Evolutionary conservation across 371 early-diverging fungal species (phyloP).

Genomic region (Mortierella sp.): DNA sequence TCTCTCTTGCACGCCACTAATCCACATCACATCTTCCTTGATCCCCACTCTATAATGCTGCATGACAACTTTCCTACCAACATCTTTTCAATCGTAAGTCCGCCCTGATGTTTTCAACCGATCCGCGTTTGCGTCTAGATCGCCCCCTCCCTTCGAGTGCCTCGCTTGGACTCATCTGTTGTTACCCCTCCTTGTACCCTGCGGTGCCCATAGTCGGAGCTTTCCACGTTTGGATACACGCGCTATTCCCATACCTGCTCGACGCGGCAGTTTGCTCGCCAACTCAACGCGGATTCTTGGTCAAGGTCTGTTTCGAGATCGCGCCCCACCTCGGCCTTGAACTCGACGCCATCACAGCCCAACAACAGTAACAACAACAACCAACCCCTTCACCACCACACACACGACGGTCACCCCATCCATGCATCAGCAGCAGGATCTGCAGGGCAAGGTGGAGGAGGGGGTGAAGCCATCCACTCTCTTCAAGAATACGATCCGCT

Average conservation of each 20-base stretch:
- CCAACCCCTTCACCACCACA: too few species aligned
- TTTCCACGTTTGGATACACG: conserved; percentile 50
- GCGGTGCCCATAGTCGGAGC: conserved; percentile 40
- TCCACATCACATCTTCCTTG: background rate
- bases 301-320: conserved; percentile 18
- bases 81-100: conserved; percentile 50
- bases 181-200: too few species aligned
- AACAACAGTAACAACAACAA: background rate
- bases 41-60: conserved; percentile 32
- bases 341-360: conserved; percentile 6
- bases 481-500: conserved; percentile 45
- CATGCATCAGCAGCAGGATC: background rate
- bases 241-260: conserved; percentile 45
- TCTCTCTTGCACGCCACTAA: background rate
- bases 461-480: background rate
- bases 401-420: too few species aligned
- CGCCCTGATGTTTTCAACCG: background rate
- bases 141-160: too few species aligned
- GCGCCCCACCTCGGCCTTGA: too few species aligned
- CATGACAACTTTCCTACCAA: conserved; percentile 49
- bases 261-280: conserved; percentile 32
- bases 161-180: too few species aligned
- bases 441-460: background rate
- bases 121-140: background rate
- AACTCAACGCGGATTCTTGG: conserved; percentile 27